Evolutionary conservation across 179 eudicot species (phyloP).

Genomic region (Drosera spatulata): DNA sequence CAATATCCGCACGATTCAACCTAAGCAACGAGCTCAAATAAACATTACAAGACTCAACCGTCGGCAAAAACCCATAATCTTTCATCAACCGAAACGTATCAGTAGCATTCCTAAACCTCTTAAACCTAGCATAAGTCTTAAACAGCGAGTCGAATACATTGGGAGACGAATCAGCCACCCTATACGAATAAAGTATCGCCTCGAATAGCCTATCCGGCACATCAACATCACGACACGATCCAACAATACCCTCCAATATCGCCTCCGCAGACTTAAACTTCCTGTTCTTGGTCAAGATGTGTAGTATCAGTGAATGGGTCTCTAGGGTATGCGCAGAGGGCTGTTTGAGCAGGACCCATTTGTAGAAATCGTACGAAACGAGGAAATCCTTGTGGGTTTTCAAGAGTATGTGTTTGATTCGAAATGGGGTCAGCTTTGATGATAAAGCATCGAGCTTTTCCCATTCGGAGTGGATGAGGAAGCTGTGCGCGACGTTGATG

Average conservation of each 20-base stretch:
- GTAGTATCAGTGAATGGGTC: slow-evolving; percentile 51
- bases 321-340: slow-evolving; percentile 51
- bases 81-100: slow-evolving; percentile 45
- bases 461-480: slow-evolving; percentile 78
- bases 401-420: slow-evolving; percentile 60
- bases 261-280: slow-evolving; percentile 60
- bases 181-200: slow-evolving; percentile 47
- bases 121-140: slow-evolving; percentile 65
- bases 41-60: slow-evolving; percentile 71
- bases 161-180: slow-evolving; percentile 69
- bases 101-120: slow-evolving; percentile 53
- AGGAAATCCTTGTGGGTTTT: slow-evolving; percentile 57
- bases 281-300: slow-evolving; percentile 48
- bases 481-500: slow-evolving; percentile 71
- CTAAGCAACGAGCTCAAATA: slow-evolving; percentile 48
- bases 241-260: slow-evolving; percentile 37
- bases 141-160: slow-evolving; percentile 67
- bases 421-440: slow-evolving; percentile 33
- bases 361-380: slow-evolving; percentile 66
- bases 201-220: slow-evolving; percentile 51
- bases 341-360: slow-evolving; percentile 51
- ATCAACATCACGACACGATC: slow-evolving; percentile 11
- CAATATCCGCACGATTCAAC: slow-evolving; percentile 43
- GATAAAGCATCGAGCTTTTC: slow-evolving; percentile 40
- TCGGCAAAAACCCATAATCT: slow-evolving; percentile 72